Conservation (phyloP, 148 eudicot species). For the Persicaria maculosa region DNA sequence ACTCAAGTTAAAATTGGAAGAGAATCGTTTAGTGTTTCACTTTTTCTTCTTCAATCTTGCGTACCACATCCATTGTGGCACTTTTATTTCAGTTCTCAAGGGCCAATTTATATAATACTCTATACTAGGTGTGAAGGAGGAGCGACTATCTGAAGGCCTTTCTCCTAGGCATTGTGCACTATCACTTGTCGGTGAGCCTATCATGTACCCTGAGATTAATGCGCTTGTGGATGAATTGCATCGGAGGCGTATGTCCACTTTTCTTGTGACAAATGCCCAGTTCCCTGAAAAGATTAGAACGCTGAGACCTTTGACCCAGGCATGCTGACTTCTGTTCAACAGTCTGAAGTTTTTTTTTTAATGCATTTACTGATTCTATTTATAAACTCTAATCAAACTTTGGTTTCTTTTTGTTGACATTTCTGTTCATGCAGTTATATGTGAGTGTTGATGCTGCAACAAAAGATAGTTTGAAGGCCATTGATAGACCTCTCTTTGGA, state of each 20-base stretch:
- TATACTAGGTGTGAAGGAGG: constrained; percentile 65
- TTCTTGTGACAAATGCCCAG: constrained; percentile 98
- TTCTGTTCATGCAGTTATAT: constrained; percentile 51
- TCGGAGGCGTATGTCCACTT: constrained; percentile 81
- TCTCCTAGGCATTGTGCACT: constrained; percentile 96
- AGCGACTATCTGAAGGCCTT: constrained; percentile 83
- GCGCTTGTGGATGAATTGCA: constrained; percentile 86
- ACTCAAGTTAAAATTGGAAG: not conserved
- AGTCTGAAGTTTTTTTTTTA: not conserved
- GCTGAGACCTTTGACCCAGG: constrained; percentile 90
- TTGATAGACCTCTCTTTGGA: constrained; percentile 94
- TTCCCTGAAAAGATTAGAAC: constrained; percentile 82
- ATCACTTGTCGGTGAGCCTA: constrained; percentile 98
- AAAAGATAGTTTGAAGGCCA: constrained; percentile 95
- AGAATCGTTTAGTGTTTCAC: not conserved
- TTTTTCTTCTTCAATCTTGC: not conserved
- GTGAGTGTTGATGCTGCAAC: constrained; percentile 99
- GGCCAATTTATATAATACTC: not conserved
- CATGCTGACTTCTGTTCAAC: constrained; percentile 13
- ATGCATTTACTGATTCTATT: not conserved
- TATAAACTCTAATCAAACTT: not conserved
- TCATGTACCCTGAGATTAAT: constrained; percentile 96
- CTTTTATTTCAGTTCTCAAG: not conserved
- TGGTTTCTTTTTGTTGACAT: not conserved
- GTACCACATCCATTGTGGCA: not conserved